phyloP scores from a whole-genome alignment of 2,329 filamentous ascomycete species.

The Biscogniauxia marginata region DNA sequence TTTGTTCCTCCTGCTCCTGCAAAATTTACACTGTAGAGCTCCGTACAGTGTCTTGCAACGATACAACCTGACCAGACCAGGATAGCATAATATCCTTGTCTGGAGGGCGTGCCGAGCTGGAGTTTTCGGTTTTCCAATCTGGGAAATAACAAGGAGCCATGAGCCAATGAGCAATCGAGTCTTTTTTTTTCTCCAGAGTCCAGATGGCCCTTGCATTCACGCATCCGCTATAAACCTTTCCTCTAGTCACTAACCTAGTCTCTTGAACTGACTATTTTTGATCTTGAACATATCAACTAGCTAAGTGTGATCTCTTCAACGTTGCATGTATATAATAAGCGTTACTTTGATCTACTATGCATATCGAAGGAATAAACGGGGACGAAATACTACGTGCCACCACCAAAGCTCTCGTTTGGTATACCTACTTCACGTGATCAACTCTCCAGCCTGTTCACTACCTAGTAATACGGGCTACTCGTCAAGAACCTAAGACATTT shows the following conservation, averaged over 20 bases:
- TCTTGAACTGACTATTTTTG: background rate
- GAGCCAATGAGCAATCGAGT: constrained; percentile 9
- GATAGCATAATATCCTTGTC: background rate
- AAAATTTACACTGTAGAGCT: background rate
- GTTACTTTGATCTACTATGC: background rate
- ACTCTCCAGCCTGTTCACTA: no score
- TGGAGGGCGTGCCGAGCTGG: background rate
- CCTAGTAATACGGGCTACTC: no score
- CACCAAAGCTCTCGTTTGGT: no score
- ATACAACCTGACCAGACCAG: background rate
- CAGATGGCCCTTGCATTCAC: constrained; percentile 3
- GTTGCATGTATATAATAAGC: background rate
- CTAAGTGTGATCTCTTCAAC: background rate
- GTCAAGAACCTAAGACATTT: background rate
- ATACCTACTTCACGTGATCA: background rate
- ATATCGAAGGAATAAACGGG: background rate
- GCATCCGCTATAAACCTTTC: no score
- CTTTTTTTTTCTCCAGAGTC: background rate
- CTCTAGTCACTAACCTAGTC: no score
- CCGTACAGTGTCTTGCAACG: background rate
- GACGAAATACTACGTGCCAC: background rate
- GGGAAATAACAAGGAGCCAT: constrained; percentile 1
- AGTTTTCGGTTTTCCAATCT: constrained; percentile 15
- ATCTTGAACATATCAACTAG: background rate
- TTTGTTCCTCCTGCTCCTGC: background rate